Percentiles rank a stretch among this genome's conserved stretches.
Conservation (phyloP, 1,284 basidiomycete species). For the Marasmius sp. region DNA sequence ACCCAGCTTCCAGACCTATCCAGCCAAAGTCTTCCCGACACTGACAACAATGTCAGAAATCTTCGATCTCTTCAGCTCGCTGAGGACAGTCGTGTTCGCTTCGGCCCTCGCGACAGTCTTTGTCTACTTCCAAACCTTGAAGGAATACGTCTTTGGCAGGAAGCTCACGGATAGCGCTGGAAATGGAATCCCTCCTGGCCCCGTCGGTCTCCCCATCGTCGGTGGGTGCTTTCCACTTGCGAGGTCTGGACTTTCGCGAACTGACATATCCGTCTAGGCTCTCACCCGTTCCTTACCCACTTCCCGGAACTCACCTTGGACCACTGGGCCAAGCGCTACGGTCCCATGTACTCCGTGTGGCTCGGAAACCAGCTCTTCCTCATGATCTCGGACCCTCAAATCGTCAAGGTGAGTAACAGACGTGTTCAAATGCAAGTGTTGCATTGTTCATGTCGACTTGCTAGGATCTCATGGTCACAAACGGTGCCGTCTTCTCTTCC, state of each 20-base stretch:
- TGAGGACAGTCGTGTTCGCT: background rate
- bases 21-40: background rate
- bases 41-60: background rate
- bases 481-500: slow-evolving; percentile 42
- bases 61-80: background rate
- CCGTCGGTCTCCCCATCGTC: background rate
- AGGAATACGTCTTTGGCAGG: background rate
- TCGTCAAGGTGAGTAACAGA: slow-evolving; percentile 16
- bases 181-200: background rate
- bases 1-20: background rate
- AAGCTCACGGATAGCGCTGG: background rate
- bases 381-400: slow-evolving; percentile 38
- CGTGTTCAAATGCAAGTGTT: too few relatives aligned
- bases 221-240: background rate
- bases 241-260: background rate
- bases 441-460: too few relatives aligned
- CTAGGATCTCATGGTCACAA: slow-evolving; percentile 37
- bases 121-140: background rate
- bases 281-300: slow-evolving; percentile 33
- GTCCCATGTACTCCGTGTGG: slow-evolving; percentile 24
- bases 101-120: slow-evolving; percentile 2
- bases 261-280: slow-evolving; percentile 7
- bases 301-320: slow-evolving; percentile 38
- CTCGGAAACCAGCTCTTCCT: slow-evolving; percentile 42
- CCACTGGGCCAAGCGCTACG: slow-evolving; percentile 35